phyloP scores from a whole-genome alignment of 176 grass and related monocot species.

The Otatea glauca region DNA sequence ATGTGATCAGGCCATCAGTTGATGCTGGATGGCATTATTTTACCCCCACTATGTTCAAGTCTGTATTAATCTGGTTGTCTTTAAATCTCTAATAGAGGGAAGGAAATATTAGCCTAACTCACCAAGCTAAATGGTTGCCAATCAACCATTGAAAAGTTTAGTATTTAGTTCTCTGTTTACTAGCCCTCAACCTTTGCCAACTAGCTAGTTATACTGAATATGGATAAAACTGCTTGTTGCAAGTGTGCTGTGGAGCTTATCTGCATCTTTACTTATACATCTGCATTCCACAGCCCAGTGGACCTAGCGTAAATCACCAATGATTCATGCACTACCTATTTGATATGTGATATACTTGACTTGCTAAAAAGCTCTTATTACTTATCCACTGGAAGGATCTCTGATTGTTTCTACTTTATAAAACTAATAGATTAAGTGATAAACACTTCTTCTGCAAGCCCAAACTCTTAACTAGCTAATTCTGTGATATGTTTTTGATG shows the following conservation, averaged over 20 bases:
- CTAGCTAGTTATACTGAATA: neutral
- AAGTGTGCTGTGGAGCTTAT: conserved; percentile 2
- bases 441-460: conserved; percentile 1
- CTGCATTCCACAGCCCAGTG: conserved; percentile 4
- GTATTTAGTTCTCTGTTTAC: conserved; percentile 11
- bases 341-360: neutral
- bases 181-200: neutral
- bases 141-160: neutral
- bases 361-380: conserved; percentile 24
- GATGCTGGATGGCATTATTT: conserved; percentile 28
- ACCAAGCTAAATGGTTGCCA: neutral
- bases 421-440: neutral
- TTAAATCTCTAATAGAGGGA: neutral
- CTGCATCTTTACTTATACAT: neutral
- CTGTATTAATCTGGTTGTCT: conserved; percentile 19
- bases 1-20: neutral
- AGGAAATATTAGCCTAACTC: neutral
- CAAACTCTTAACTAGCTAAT: neutral
- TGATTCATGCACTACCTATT: neutral
- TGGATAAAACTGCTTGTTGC: neutral
- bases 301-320: conserved; percentile 19
- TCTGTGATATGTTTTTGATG: conserved; percentile 22
- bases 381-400: neutral
- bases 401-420: conserved; percentile 9
- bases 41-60: conserved; percentile 15